Evolutionary conservation across 441 rosid genomes (phyloP).

Genomic region (Brassica balearica): DNA sequence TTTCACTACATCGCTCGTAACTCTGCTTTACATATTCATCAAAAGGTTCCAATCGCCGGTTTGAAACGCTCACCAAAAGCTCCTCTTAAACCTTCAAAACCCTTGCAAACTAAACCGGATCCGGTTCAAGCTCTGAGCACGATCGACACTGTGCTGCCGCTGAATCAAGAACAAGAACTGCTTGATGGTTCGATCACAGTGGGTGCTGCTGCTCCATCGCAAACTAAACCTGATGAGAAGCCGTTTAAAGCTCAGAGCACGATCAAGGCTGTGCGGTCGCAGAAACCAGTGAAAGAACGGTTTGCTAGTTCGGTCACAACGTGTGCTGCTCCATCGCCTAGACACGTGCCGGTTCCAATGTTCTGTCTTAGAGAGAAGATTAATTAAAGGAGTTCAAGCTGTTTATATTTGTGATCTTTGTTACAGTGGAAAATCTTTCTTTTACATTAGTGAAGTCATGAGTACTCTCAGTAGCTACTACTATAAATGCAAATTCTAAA

Average conservation of each 20-base stretch:
- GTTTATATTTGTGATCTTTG: neutral
- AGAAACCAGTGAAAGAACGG: neutral
- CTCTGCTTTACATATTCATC: constrained; percentile 1
- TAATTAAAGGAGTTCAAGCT: neutral
- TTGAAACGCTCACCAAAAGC: neutral
- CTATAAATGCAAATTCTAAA: neutral
- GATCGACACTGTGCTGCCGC: neutral
- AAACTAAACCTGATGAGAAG: constrained; percentile 1
- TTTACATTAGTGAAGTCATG: neutral
- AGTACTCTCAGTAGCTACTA: neutral
- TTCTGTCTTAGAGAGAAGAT: neutral
- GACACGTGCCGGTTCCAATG: constrained; percentile 17
- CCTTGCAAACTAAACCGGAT: neutral
- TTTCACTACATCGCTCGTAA: neutral
- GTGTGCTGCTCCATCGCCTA: constrained; percentile 8
- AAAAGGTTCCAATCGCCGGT: neutral
- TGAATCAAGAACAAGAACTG: neutral
- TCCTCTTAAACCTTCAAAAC: neutral
- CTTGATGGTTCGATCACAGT: constrained; percentile 21
- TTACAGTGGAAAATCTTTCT: neutral
- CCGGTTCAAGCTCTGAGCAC: constrained; percentile 6
- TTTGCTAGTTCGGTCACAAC: constrained; percentile 27
- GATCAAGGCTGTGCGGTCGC: constrained; percentile 1
- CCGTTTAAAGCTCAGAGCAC: neutral
- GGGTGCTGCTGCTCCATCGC: neutral